phyloP scores from a whole-genome alignment of 306 rosid species.

The Vigna angularis region DNA sequence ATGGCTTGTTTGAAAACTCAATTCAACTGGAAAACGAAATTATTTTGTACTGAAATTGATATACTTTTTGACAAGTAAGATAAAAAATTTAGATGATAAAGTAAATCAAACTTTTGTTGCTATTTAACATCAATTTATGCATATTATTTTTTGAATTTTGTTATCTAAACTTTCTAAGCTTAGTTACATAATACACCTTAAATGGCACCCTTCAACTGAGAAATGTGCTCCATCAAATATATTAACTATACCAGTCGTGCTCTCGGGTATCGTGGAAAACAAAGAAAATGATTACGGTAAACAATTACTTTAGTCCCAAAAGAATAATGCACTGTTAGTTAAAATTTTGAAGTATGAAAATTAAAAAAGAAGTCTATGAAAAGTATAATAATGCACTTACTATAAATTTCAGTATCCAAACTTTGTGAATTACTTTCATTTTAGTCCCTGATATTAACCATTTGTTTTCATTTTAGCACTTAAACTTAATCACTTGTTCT shows the following conservation, averaged over 20 bases:
- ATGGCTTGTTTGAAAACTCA: slow-evolving; percentile 10
- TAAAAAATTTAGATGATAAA: background rate
- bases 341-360: too few relatives aligned
- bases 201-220: background rate
- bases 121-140: background rate
- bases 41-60: slow-evolving; percentile 19
- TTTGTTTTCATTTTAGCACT: too few relatives aligned
- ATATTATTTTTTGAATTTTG: background rate
- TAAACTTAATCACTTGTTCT: too few relatives aligned
- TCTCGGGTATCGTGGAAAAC: background rate
- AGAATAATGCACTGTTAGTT: too few relatives aligned
- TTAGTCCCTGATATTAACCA: too few relatives aligned
- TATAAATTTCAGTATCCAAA: too few relatives aligned
- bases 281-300: background rate
- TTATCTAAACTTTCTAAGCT: background rate
- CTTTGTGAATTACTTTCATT: too few relatives aligned
- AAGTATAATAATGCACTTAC: too few relatives aligned
- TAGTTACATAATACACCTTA: too few relatives aligned
- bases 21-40: slow-evolving; percentile 2
- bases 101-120: background rate
- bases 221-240: too few relatives aligned
- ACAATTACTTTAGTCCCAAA: too few relatives aligned
- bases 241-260: background rate
- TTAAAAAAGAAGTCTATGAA: too few relatives aligned
- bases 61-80: background rate